Evolutionary conservation across 225 moss, liverwort and hornwort species (phyloP), one percentile per base, ranked within the genome.

Genomic region (Climacium dendroides): DNA sequence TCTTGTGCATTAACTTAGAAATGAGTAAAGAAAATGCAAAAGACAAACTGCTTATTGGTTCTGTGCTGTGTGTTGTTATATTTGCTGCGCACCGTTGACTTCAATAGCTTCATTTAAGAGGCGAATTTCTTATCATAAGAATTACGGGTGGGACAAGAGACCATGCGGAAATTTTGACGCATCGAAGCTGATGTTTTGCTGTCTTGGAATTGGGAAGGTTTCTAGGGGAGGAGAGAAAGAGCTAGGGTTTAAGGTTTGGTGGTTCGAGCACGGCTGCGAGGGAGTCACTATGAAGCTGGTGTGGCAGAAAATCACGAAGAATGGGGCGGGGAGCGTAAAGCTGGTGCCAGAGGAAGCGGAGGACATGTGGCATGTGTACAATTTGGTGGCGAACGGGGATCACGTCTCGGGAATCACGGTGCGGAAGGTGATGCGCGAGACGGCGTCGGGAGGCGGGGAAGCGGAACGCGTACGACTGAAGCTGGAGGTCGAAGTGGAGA

Each of bases 361-460:
- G 90, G 98, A 98, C 87, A 89, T 98, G 92, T 98, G 98, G 98
- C 97, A 98, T 83, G 93, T 95, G 13, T 98, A 97, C 88, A 98
- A 98, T 88, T 88, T 98, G 79, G 93, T 98, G 66, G 92, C 95
- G 16, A 83, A 85, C 64, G 83, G 92, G 72, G 97, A 98, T 81
- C 92, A 63, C 10, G 92, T 98, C 39, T 95, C 97, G 29, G 96
- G 95, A 5, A 92, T 94, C 54, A 98, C 98, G 24, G 96, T 98
- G 77, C 95, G 98, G 87, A 99, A 99, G 89, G 97, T 99, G 87
- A 95, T 95, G 91, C 94, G 97, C 58, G 95, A 99, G 95, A 96
- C 96, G 13, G 90, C 98, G 35, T 92, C 96, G 8, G 98, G 98
- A 48, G 90, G 89, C 18, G 95, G 94, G 83, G 98, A 97, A 45